These are phyloP conservation scores for Rhizopus microsporus DNA, from an alignment of 371 early-diverging fungal species.

Conservation along the genomic window DNA sequence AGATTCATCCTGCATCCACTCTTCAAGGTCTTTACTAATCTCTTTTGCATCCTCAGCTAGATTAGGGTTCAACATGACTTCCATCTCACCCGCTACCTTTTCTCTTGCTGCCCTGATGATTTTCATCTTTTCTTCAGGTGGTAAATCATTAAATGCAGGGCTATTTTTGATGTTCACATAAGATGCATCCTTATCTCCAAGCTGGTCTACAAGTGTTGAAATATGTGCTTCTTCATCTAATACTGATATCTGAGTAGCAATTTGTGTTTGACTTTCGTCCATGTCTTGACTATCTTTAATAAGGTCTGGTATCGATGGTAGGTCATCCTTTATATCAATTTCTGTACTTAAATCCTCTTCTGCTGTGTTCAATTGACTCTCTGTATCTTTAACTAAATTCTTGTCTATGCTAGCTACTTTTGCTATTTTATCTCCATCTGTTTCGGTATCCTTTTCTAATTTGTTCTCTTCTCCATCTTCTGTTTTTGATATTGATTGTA, in stretches of 20 bases:
- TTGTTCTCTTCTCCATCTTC: slow-evolving; percentile 8
- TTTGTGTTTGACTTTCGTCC: slow-evolving; percentile 15
- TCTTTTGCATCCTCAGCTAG: slow-evolving; percentile 25
- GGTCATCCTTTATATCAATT: not conserved
- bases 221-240: slow-evolving; percentile 7
- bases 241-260: slow-evolving; percentile 7
- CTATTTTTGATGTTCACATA: slow-evolving; percentile 8
- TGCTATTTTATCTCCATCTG: not conserved
- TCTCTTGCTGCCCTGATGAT: slow-evolving; percentile 14
- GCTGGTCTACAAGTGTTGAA: slow-evolving; percentile 8
- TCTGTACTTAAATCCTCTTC: not conserved
- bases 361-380: not conserved
- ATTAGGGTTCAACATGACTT: slow-evolving; percentile 20
- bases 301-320: not conserved
- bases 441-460: not conserved
- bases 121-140: slow-evolving; percentile 14
- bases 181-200: not conserved
- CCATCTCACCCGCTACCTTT: slow-evolving; percentile 30
- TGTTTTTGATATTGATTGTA: slow-evolving; percentile 3
- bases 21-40: slow-evolving; percentile 48
- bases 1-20: slow-evolving; percentile 33
- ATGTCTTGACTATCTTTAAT: not conserved
- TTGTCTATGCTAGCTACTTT: not conserved
- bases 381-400: not conserved
- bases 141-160: slow-evolving; percentile 1